Base-by-base conservation (phyloP, 257 asterid genomes). In the Striga asiatica region DNA sequence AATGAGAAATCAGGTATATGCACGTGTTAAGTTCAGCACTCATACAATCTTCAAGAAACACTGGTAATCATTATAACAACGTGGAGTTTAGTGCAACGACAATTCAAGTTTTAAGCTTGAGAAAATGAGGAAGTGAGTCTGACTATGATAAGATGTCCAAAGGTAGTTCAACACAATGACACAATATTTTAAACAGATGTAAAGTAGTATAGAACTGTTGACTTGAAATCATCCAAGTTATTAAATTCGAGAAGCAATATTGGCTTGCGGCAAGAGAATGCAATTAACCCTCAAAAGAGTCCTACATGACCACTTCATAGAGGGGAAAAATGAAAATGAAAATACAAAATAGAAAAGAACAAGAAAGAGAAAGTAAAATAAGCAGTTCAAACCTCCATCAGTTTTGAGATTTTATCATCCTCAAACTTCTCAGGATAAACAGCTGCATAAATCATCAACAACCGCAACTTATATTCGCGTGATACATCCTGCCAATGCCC, bases 391-490 rank as follows among this genome's bases (percentile, higher is more conserved):
- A 88, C 99, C 95, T 92, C 99, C 95, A 92, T 76, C 41, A 92
- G 61, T 73, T 92, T 88, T 50, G 83, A 74, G 69, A 92, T 76
- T 78, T 84, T 88, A 67, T 67, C 95, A 58, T 87, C 87, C 66
- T 88, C 97, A 62, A 88, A 84, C 76, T 88, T 92, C 76, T 88
- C 94, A 61, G 99, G 99, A 76, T 84, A 76, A 63, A 75, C 74
- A 31, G 95, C 86, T 35, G 94, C 99, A 85, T 92, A 92, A 64
- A 88, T 84, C 99, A 92, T 92, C 82, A 92, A 70, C 54, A 92
- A 70, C 39, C 99, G 86, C 82, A 92, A 65, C 81, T 88, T 92
- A 75, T 68, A 73, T 74, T 92, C 99, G 68, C 83, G 94, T 2
- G 93, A 68, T 25, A 81, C 78, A 67, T 83, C 95, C 99, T 92